Percentiles rank a stretch among this genome's conserved stretches.
These are phyloP conservation scores for Fraxinus sp. DNA, from an alignment of 305 asterid species.

Conservation along the genomic window DNA sequence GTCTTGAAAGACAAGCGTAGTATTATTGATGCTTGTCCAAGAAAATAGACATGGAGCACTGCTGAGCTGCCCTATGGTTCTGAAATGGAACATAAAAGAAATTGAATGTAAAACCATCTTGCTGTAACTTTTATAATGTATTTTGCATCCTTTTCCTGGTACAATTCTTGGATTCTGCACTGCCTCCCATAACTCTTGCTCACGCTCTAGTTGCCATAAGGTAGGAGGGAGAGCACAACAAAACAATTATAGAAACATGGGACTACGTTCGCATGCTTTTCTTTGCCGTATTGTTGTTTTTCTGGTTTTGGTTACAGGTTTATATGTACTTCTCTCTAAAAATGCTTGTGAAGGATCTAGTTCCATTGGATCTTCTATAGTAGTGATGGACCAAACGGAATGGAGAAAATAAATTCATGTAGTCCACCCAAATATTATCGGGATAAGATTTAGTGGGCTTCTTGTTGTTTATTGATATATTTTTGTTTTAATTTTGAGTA, in stretches of 20 bases:
- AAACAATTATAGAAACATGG: background rate
- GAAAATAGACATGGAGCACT: background rate
- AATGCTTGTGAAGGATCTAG: background rate
- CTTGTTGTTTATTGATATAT: constrained; percentile 7
- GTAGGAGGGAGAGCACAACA: background rate
- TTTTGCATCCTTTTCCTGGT: background rate
- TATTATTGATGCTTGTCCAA: background rate
- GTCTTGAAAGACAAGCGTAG: background rate
- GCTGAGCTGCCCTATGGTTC: background rate
- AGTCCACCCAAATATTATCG: background rate
- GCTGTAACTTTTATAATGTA: background rate
- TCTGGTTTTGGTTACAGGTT: background rate
- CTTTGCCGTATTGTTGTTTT: background rate
- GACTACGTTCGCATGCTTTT: background rate
- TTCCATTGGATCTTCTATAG: background rate
- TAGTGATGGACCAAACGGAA: background rate
- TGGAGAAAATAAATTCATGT: background rate
- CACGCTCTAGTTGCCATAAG: background rate
- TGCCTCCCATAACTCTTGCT: background rate
- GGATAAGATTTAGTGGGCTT: background rate
- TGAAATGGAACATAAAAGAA: background rate
- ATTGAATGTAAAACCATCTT: background rate
- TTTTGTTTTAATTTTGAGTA: constrained; percentile 5
- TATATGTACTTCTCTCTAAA: background rate
- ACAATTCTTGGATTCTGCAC: background rate